Evolutionary conservation across 805 yeast genomes (phyloP).

Genomic region (Candida manassasensis): DNA sequence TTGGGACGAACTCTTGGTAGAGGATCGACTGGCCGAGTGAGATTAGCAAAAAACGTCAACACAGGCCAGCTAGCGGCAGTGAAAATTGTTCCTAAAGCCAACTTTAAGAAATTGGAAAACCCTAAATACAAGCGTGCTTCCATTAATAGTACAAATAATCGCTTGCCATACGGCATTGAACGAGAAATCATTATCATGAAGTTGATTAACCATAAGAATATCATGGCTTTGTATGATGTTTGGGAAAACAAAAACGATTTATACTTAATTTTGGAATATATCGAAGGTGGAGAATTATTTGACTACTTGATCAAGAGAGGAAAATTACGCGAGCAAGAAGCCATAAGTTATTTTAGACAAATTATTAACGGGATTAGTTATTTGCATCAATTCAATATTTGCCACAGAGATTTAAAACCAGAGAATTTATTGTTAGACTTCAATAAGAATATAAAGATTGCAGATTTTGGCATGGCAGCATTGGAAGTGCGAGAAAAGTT

Average conservation of each 20-base stretch:
- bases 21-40: constrained; percentile 95
- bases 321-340: constrained; percentile 82
- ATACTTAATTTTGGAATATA: constrained; percentile 87
- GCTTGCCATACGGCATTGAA: constrained; percentile 79
- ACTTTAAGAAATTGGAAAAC: constrained; percentile 47
- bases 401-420: constrained; percentile 84
- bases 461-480: constrained; percentile 99
- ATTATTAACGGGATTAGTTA: constrained; percentile 78
- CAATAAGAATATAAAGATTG: constrained; percentile 85
- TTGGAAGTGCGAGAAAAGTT: constrained; percentile 76
- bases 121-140: constrained; percentile 39
- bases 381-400: constrained; percentile 81
- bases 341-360: constrained; percentile 83
- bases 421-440: constrained; percentile 77
- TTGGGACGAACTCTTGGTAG: constrained; percentile 90
- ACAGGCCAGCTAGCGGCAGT: constrained; percentile 94
- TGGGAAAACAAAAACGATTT: constrained; percentile 83
- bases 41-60: constrained; percentile 80
- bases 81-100: constrained; percentile 87
- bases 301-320: constrained; percentile 89
- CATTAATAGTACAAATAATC: constrained; percentile 40
- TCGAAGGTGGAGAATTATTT: constrained; percentile 95
- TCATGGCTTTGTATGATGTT: constrained; percentile 74
- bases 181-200: constrained; percentile 85
- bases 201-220: constrained; percentile 70